Percentiles rank a stretch among this genome's conserved stretches.
Evolutionary conservation across 495 filamentous ascomycete genomes (phyloP).

Genomic region (Bombardia bombarda): DNA sequence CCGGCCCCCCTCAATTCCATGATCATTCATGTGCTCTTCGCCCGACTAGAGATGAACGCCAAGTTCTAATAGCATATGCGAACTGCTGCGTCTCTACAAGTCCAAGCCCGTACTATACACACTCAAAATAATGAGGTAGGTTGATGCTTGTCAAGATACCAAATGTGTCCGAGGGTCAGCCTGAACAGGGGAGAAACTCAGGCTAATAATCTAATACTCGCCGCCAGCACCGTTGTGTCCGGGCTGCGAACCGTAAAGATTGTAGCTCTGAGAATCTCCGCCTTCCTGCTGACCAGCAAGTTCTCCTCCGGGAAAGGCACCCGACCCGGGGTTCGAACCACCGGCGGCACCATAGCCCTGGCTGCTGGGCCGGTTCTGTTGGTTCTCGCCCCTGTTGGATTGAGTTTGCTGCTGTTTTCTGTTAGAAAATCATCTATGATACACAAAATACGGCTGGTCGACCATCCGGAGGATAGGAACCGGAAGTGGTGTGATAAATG

Average conservation of each 20-base stretch:
- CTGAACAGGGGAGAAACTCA: too few relatives aligned
- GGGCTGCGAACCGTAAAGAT: slow-evolving; percentile 53
- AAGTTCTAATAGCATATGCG: not conserved
- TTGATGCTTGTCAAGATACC: slow-evolving; percentile 43
- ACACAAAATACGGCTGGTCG: too few relatives aligned
- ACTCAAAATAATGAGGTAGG: slow-evolving; percentile 1
- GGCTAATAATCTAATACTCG: slow-evolving; percentile 17
- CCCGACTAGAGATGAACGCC: too few relatives aligned
- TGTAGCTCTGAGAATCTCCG: slow-evolving; percentile 50
- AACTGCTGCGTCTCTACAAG: not conserved
- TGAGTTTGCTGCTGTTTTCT: slow-evolving; percentile 53
- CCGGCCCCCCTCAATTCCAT: too few relatives aligned
- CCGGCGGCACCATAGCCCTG: slow-evolving; percentile 57
- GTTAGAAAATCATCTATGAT: too few relatives aligned
- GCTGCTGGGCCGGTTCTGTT: slow-evolving; percentile 59
- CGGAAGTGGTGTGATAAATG: slow-evolving; percentile 6
- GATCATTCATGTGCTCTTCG: not conserved
- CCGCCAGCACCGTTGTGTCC: slow-evolving; percentile 62
- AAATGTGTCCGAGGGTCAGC: slow-evolving; percentile 65
- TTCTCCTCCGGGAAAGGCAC: slow-evolving; percentile 51
- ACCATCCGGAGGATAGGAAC: not conserved
- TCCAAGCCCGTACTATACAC: slow-evolving; percentile 22
- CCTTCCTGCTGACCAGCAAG: slow-evolving; percentile 47
- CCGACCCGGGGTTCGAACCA: slow-evolving; percentile 39
- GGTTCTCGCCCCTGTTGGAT: slow-evolving; percentile 65